Evolutionary conservation across 306 rosid species (phyloP).

Genomic region (Prunus armeniaca): DNA sequence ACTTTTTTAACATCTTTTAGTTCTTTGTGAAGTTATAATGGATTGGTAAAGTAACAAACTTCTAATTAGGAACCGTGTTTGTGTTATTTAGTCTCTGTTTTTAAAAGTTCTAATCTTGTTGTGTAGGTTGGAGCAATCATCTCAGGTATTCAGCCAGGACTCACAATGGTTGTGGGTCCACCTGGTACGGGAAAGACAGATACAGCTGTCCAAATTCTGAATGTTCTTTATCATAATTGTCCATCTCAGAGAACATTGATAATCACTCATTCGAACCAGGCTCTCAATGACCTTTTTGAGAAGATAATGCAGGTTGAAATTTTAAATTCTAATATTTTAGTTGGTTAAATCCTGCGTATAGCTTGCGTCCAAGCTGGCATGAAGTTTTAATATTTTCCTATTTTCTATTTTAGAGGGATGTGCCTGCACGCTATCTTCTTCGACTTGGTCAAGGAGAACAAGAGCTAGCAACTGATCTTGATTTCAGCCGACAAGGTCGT

Average conservation of each 20-base stretch:
- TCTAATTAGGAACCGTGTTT: not conserved
- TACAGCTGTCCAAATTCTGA: constrained; percentile 95
- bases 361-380: not conserved
- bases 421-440: constrained; percentile 98
- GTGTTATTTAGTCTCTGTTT: not conserved
- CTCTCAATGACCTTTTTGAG: constrained; percentile 93
- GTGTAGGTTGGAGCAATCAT: constrained; percentile 81
- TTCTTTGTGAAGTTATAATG: not conserved
- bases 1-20: not conserved
- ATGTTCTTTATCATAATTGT: constrained; percentile 95
- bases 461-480: constrained; percentile 98
- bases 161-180: constrained; percentile 99
- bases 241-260: constrained; percentile 96
- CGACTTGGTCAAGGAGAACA: constrained; percentile 99
- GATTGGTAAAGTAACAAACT: not conserved
- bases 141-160: constrained; percentile 95
- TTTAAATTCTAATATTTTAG: not conserved
- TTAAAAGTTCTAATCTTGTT: not conserved
- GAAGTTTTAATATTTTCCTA: not conserved
- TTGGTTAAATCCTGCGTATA: not conserved
- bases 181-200: constrained; percentile 99
- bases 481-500: constrained; percentile 98
- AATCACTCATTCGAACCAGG: constrained; percentile 97
- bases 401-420: constrained; percentile 73
- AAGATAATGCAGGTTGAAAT: constrained; percentile 82